These are phyloP conservation scores for Rickenella mellea DNA, from an alignment of 768 basidiomycete species.

Conservation along the genomic window DNA sequence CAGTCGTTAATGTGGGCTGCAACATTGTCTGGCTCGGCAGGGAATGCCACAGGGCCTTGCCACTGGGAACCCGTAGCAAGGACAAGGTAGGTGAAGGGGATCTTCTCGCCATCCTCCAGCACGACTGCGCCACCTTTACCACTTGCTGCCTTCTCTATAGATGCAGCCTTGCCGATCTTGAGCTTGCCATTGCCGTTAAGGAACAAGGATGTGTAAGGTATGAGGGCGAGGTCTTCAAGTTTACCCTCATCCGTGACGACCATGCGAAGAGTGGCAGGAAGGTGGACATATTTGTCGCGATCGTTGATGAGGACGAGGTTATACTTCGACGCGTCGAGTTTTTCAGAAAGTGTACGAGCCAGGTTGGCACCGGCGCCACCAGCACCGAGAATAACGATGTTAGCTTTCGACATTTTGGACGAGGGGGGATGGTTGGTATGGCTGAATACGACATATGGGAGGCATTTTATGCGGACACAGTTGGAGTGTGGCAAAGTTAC, in stretches of 20 bases:
- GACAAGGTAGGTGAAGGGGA: slow-evolving; percentile 48
- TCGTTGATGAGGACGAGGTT: slow-evolving; percentile 2
- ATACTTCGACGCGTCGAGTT: slow-evolving; percentile 1
- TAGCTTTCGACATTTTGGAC: not conserved
- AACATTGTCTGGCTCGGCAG: slow-evolving; percentile 18
- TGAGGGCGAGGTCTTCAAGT: slow-evolving; percentile 4
- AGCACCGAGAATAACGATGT: slow-evolving; percentile 8
- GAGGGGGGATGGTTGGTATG: too few species aligned
- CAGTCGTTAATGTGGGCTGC: slow-evolving; percentile 21
- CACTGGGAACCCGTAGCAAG: slow-evolving; percentile 51
- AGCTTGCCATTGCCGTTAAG: slow-evolving; percentile 4
- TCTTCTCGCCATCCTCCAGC: slow-evolving; percentile 36
- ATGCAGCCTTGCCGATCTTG: slow-evolving; percentile 3
- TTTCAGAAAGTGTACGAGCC: slow-evolving; percentile 3
- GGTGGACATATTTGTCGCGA: slow-evolving; percentile 1
- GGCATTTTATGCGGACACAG: too few species aligned
- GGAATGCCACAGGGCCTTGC: slow-evolving; percentile 39
- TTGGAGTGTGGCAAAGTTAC: too few species aligned
- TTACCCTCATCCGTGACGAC: slow-evolving; percentile 5
- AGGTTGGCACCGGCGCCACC: slow-evolving; percentile 4
- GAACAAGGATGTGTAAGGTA: slow-evolving; percentile 5
- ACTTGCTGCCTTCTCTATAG: slow-evolving; percentile 10
- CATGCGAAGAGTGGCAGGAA: slow-evolving; percentile 3
- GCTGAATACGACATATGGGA: too few species aligned
- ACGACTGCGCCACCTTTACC: slow-evolving; percentile 37